Evolutionary conservation across 108 stramenopile species (phyloP).

Genomic region (Skeletonema costatum): DNA sequence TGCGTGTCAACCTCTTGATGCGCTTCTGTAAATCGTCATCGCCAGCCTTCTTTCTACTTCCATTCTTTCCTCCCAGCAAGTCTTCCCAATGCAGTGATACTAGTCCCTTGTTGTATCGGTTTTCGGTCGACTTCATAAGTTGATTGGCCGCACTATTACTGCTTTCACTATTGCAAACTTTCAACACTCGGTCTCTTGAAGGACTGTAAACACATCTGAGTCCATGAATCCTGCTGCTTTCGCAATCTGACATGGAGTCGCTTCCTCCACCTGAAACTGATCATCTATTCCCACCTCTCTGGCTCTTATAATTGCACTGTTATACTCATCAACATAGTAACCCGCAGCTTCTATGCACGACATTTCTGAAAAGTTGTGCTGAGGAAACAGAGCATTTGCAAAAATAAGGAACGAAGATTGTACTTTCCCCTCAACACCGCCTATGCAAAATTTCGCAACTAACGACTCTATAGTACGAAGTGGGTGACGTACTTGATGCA

Average conservation of each 20-base stretch:
- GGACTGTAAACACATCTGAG: constrained; percentile 51
- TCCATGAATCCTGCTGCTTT: constrained; percentile 51
- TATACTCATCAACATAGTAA: constrained; percentile 45
- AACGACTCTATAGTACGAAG: constrained; percentile 48
- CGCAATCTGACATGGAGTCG: constrained; percentile 51
- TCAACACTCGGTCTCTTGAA: constrained; percentile 30
- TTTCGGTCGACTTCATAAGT: constrained; percentile 33
- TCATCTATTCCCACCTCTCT: constrained; percentile 38
- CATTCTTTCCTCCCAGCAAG: constrained; percentile 52
- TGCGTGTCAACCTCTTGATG: constrained; percentile 19
- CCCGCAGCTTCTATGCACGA: constrained; percentile 58
- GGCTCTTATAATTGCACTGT: constrained; percentile 38
- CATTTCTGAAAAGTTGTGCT: constrained; percentile 23
- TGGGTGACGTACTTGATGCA: constrained; percentile 64
- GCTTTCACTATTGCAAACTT: constrained; percentile 12
- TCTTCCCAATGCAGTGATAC: constrained; percentile 53
- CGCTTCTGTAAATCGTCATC: constrained; percentile 26
- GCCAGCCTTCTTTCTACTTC: constrained; percentile 41
- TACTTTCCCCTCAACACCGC: constrained; percentile 44
- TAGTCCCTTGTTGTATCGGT: constrained; percentile 25
- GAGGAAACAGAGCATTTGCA: constrained; percentile 41
- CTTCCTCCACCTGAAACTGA: constrained; percentile 45
- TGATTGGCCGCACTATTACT: constrained; percentile 6
- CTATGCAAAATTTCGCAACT: constrained; percentile 53
- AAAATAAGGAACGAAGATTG: constrained; percentile 31